phyloP scores from a whole-genome alignment of 2,329 filamentous ascomycete species.

The Lizonia empirigonia region DNA sequence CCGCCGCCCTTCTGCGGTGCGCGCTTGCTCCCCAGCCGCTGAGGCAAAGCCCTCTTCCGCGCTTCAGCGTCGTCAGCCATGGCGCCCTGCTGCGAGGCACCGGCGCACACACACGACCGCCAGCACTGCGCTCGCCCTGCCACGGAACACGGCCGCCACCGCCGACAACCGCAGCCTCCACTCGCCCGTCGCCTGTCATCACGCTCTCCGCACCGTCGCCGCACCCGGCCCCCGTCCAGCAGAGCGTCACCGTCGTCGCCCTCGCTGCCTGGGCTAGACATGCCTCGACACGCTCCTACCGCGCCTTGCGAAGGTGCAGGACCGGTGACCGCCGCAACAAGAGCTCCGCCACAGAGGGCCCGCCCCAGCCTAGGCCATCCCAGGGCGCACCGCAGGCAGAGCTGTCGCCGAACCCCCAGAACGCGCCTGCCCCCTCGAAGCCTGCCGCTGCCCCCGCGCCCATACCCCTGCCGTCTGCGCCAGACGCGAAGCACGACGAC shows the following conservation, averaged over 20 bases:
- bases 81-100: slow-evolving; percentile 13
- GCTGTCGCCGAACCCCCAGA: slow-evolving; percentile 37
- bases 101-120: slow-evolving; percentile 14
- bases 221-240: slow-evolving; percentile 15
- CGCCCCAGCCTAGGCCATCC: slow-evolving; percentile 28
- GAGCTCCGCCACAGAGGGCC: slow-evolving; percentile 43
- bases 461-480: too few species aligned
- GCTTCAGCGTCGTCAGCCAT: slow-evolving; percentile 16
- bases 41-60: slow-evolving; percentile 24
- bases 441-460: too few species aligned
- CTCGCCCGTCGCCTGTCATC: slow-evolving; percentile 22
- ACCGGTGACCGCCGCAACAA: slow-evolving; percentile 41
- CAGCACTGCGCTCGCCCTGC: slow-evolving; percentile 16
- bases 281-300: slow-evolving; percentile 33
- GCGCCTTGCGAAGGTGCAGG: slow-evolving; percentile 20
- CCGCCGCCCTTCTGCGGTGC: slow-evolving; percentile 45
- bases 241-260: slow-evolving; percentile 33
- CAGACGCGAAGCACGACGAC: slow-evolving; percentile 25
- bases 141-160: slow-evolving; percentile 4
- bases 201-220: slow-evolving; percentile 13
- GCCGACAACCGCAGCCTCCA: background rate
- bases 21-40: slow-evolving; percentile 37
- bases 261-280: slow-evolving; percentile 39
- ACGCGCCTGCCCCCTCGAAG: slow-evolving; percentile 27
- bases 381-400: slow-evolving; percentile 38